Conservation (phyloP, 1,139 yeast species). For the Nadsonia commutata region DNA sequence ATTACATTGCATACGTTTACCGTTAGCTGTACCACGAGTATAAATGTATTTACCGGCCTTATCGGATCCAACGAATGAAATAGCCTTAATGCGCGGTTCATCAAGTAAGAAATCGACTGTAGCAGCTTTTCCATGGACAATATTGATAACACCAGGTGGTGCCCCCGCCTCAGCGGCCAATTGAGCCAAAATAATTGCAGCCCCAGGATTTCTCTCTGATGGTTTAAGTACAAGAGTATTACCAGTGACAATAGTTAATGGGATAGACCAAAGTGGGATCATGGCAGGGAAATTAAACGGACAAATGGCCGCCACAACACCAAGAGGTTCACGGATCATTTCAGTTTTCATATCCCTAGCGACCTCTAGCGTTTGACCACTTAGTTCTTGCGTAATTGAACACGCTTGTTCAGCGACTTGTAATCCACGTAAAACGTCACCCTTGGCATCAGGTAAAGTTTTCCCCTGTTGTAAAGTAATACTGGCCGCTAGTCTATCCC, state of each 20-base stretch:
- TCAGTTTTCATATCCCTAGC: slow-evolving; percentile 68
- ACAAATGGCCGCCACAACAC: slow-evolving; percentile 56
- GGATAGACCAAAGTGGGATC: slow-evolving; percentile 78
- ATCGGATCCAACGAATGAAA: slow-evolving; percentile 68
- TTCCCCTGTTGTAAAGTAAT: slow-evolving; percentile 75
- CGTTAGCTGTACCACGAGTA: slow-evolving; percentile 51
- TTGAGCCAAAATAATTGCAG: slow-evolving; percentile 64
- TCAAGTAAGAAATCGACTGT: slow-evolving; percentile 62
- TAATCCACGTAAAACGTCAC: slow-evolving; percentile 67
- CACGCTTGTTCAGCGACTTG: slow-evolving; percentile 65
- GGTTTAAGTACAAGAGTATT: slow-evolving; percentile 68
- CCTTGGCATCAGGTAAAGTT: slow-evolving; percentile 62
- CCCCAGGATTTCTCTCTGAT: slow-evolving; percentile 66
- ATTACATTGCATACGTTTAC: slow-evolving; percentile 67
- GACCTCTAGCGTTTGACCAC: slow-evolving; percentile 55
- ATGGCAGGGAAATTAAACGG: slow-evolving; percentile 78
- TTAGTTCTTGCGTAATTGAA: slow-evolving; percentile 41
- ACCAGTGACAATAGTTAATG: slow-evolving; percentile 62
- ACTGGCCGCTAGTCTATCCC: slow-evolving; percentile 57
- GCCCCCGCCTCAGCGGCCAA: slow-evolving; percentile 64
- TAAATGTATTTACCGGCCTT: slow-evolving; percentile 64
- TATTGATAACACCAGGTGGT: slow-evolving; percentile 61
- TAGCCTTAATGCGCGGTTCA: slow-evolving; percentile 65
- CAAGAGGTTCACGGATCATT: slow-evolving; percentile 51
- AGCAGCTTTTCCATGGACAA: slow-evolving; percentile 64